A percentile compares a stretch with the other conserved stretches of the same genome.
phyloP scores from a whole-genome alignment of 2,329 filamentous ascomycete species.

The Sclerotinia trifoliorum region DNA sequence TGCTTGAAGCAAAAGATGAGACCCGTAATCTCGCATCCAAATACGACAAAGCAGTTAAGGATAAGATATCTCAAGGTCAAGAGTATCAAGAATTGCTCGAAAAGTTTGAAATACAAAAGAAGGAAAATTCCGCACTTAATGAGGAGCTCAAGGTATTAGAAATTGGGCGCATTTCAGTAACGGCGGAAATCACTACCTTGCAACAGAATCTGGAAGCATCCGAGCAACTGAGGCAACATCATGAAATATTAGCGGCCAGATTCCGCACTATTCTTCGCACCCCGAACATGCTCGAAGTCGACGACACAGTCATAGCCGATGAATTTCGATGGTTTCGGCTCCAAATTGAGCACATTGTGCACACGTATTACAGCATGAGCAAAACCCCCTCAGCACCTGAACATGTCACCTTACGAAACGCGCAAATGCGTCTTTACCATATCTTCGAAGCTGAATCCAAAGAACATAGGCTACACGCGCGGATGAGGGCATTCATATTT shows the following conservation, averaged over 20 bases:
- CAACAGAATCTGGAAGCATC: not conserved
- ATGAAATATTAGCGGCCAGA: not conserved
- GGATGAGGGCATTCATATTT: not conserved
- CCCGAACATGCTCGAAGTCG: not conserved
- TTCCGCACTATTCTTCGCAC: not conserved
- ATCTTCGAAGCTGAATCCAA: not conserved
- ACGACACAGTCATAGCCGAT: rapidly evolving
- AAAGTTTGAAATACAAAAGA: not conserved
- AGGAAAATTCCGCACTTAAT: not conserved
- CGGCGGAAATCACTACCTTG: not conserved
- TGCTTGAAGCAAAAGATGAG: not conserved
- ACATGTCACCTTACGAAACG: not conserved
- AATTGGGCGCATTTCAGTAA: too few species aligned
- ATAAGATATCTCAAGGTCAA: not conserved
- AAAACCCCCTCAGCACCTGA: not conserved
- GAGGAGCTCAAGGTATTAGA: not conserved
- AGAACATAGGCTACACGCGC: not conserved
- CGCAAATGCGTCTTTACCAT: not conserved
- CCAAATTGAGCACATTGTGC: not conserved
- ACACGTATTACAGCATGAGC: not conserved
- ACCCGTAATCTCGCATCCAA: not conserved
- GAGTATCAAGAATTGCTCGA: not conserved
- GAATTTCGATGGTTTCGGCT: not conserved
- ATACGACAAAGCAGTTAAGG: not conserved
- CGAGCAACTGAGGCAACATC: not conserved